phyloP scores from a whole-genome alignment of 441 rosid genomes.

The Kokia cookei region DNA sequence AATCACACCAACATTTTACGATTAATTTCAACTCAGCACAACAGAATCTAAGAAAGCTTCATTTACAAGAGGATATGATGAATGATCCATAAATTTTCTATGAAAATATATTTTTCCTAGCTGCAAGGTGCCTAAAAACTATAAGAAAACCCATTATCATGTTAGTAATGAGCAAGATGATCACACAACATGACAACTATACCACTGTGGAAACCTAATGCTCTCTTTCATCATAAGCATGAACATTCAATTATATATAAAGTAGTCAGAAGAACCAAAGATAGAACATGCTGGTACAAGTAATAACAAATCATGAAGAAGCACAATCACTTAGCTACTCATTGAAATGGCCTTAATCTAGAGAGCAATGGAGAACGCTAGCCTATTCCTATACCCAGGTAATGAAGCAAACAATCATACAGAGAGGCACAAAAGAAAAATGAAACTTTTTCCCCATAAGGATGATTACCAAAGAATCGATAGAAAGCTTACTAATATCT shows the following conservation, averaged over 20 bases:
- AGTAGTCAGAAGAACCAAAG: background rate
- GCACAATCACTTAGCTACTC: background rate
- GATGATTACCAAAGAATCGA: background rate
- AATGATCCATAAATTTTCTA: background rate
- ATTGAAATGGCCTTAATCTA: background rate
- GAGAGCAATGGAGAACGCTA: background rate
- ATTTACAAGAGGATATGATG: background rate
- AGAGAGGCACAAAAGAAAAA: background rate
- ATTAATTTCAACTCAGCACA: background rate
- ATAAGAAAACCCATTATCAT: background rate
- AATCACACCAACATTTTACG: conserved; percentile 3
- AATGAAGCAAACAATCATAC: background rate
- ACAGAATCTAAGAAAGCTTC: background rate
- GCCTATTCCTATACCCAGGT: background rate
- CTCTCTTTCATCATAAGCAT: background rate
- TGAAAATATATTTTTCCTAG: background rate
- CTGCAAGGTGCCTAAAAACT: background rate
- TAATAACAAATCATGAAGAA: background rate
- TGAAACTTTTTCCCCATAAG: background rate
- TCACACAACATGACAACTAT: background rate
- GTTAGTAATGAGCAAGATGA: background rate
- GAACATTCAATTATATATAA: background rate
- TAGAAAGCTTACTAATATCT: background rate
- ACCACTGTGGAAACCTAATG: background rate
- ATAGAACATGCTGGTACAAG: background rate